Base-by-base conservation (phyloP, 1,139 yeast species). In the Saccharomyces hybrid region DNA sequence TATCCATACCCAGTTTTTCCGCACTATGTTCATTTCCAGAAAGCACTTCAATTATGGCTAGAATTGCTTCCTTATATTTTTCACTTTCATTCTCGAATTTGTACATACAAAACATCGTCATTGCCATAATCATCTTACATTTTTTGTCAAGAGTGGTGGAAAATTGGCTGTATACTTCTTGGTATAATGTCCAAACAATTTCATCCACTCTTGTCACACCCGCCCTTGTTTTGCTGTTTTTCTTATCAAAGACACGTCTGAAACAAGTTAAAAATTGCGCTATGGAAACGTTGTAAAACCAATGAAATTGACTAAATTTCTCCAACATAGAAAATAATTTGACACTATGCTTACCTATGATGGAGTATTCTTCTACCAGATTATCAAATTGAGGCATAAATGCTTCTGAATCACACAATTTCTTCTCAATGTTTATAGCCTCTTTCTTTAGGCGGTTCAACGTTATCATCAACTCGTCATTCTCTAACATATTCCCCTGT, bases 361-460 rank as follows among this genome's bases (percentile, higher is more conserved):
- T 78, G 29, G 72, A 67, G 61, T 79, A 88, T 28, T 73, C 68
- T 5, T 68, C 51, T 67, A 62, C 83, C 71, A 13, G 78, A 71
- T 70, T 69, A 11, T 81, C 83, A 11, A 88, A 81, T 1, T 78
- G 75, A 2, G 64, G 67, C 77, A 86, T 78, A 5, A 87, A 79
- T 4, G 68, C 68, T 3, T 75, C 75, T 0, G 90, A 79, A 55
- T 83, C 84, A 3, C 62, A 62, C 55, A 86, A 76, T 64, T 85
- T 84, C 3, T 58, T 58, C 52, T 79, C 79, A 16, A 88, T 77
- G 11, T 78, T 78, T 1, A 63, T 65, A 0, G 95, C 76, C 60
- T 89, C 93, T 0, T 67, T 61, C 65, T 91, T 91, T 53, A 91
- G 72, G 1, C 65, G 68, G 62, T 87, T 95, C 53, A 91, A 73